Base-by-base conservation (phyloP, 805 yeast genomes). In the Blastobotrys americana region DNA sequence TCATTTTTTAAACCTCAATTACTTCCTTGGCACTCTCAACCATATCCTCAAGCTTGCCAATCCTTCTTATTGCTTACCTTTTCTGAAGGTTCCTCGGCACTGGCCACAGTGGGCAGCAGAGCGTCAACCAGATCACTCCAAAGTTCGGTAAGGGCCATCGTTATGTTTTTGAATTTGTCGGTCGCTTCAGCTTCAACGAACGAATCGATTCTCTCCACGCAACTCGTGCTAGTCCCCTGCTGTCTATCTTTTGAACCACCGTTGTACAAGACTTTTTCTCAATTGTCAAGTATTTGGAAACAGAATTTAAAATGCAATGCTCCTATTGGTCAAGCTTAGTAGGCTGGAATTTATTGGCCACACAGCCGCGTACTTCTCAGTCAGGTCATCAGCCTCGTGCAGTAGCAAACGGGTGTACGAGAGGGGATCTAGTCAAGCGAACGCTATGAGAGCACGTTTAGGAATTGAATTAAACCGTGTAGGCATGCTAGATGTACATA, bases 51-150 rank as follows among this genome's bases (percentile, higher is more conserved):
- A n/a, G n/a, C n/a, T n/a, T n/a, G n/a, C n/a, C n/a, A n/a, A n/a
- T n/a, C n/a, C n/a, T n/a, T n/a, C n/a, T n/a, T n/a, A 25, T 25
- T 25, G 38, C 45, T 37, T 28, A 19, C 51, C 39, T 48, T 43
- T 27, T 52, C 59, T 37, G 53, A 61, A 45, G 54, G 69, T 42
- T 65, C 66, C 57, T 84, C 95, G 58, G 95, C 96, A 69, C 74
- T 80, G 43, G 94, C 95, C 45, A 74, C 74, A 57, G 84, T 74
- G 63, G 96, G 95, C 55, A 78, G 69, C 54, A 84, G 72, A 49
- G 83, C 76, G 63, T 86, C 95, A 69, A 84, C 82, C 61, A 87
- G 69, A 68, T 86, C 95, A 47, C 48, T 48, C 51, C 56, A 53
- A 46, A 55, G 49, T 39, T 48, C 47, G 31, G 47, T 42, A 36